A percentile compares a stretch with the other conserved stretches of the same genome.
Conservation (phyloP, 352 stramenopile genomes). For the Pythium sp. region DNA sequence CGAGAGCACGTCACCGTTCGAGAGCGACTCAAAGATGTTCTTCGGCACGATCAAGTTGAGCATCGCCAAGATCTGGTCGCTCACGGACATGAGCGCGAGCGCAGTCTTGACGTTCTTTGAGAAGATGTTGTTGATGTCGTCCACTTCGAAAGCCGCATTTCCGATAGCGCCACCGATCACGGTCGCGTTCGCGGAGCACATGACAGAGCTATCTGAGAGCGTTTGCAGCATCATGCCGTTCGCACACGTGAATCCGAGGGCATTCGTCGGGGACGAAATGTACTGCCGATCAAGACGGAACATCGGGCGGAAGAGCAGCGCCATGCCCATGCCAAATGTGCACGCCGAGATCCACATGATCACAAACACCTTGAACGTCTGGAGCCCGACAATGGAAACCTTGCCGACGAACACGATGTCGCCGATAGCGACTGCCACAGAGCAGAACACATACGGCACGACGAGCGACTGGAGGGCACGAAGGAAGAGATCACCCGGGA, state of each 20-base stretch:
- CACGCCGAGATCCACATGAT: conserved; percentile 53
- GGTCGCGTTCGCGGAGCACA: conserved; percentile 26
- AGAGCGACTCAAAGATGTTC: conserved; percentile 60
- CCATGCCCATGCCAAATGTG: conserved; percentile 48
- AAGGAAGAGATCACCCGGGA: conserved; percentile 75
- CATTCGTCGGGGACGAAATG: conserved; percentile 23
- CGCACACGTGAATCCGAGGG: conserved; percentile 46
- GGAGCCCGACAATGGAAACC: conserved; percentile 57
- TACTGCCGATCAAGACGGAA: conserved; percentile 36
- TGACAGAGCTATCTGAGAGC: conserved; percentile 3
- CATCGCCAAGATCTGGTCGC: conserved; percentile 57
- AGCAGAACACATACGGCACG: conserved; percentile 81
- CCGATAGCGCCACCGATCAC: conserved; percentile 20
- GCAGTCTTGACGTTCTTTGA: conserved; percentile 34
- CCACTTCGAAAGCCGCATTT: conserved; percentile 33
- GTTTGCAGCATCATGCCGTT: conserved; percentile 37
- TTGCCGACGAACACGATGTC: conserved; percentile 80
- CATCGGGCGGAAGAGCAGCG: conserved; percentile 50
- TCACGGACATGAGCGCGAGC: conserved; percentile 50
- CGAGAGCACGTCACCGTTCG: conserved; percentile 47
- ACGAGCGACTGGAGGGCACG: conserved; percentile 73
- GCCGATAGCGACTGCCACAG: conserved; percentile 63
- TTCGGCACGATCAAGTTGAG: conserved; percentile 53
- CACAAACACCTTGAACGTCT: conserved; percentile 64
- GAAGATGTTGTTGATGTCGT: conserved; percentile 51